Base-by-base conservation (phyloP, 2,329 filamentous ascomycete species). In the Shiraia sp. region DNA sequence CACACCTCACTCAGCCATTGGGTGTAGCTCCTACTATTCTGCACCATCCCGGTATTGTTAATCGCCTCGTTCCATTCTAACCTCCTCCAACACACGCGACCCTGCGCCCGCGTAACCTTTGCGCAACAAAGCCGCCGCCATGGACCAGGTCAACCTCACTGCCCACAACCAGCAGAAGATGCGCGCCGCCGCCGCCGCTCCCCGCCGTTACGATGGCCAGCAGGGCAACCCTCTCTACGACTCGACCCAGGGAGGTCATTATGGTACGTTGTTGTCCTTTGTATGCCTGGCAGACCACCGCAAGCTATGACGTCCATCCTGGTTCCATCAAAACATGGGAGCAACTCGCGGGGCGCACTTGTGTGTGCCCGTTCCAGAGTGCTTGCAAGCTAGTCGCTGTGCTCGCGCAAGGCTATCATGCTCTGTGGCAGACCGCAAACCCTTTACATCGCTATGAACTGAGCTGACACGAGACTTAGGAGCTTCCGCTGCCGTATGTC, bases 401-500 rank as follows among this genome's bases (percentile, higher is more conserved):
- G n/a, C n/a, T n/a, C n/a, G n/a, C n/a, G n/a, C n/a, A n/a, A n/a
- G n/a, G n/a, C n/a, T n/a, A n/a, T n/a, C n/a, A n/a, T n/a, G n/a
- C n/a, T n/a, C n/a, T n/a, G n/a, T n/a, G n/a, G n/a, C n/a, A n/a
- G n/a, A n/a, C n/a, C n/a, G n/a, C n/a, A n/a, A n/a, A n/a, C n/a
- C n/a, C n/a, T n/a, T n/a, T n/a, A n/a, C n/a, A n/a, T n/a, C n/a
- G n/a, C n/a, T n/a, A n/a, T 33, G 15, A 14, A 27, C 37, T 23
- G 15, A 49, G 55, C 59, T 66, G 47, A 66, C 55, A 22, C 16
- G 10, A 19, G 24, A 23, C 19, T 22, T 46, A 87, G 84, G 84
- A 65, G 85, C 85, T 54, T 86, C 83, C 61, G 82, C 83, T 60
- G 74, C 80, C 69, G 85, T 87, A 82, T 60, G 80, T 77, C 44